Base-by-base conservation (phyloP, 1,139 yeast species). In the Geotrichum australiense region DNA sequence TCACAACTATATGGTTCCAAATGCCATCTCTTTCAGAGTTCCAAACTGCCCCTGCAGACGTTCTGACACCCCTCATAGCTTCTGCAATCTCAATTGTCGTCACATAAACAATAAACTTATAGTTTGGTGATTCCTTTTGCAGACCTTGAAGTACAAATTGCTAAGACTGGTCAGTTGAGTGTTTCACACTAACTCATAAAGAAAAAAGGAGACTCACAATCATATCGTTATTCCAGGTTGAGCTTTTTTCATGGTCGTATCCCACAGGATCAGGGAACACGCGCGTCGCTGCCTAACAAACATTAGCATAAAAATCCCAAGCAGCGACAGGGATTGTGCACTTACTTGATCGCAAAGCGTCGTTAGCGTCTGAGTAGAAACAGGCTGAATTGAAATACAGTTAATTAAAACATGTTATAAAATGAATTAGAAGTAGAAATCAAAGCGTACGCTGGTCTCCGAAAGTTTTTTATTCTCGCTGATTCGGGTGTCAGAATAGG, bases 11-110 rank as follows among this genome's bases (percentile, higher is more conserved):
- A 43, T 49, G 44, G 25, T 58, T 56, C 61, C 61, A 60, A n/a
- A 57, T 45, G 6, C 67, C 67, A 41, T 63, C 67, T 33, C 57
- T 58, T 23, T 56, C 58, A 5, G 56, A 38, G 46, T 62, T 57
- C 63, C 65, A 59, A 34, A 42, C 54, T 11, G 62, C 61, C 2
- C 66, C 67, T 10, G 53, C 47, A 31, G 48, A 45, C 1, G 59
- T 52, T 15, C 54, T 42, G 20, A 55, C 52, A 14, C 59, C 59
- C 18, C 49, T 47, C 2, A 63, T 58, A 3, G 62, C 58, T 5
- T 46, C 41, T 2, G 56, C 47, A 3, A 42, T 28, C 30, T 56
- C 61, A 8, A 58, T 45, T 20, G 53, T 37, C 4, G 62, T 55
- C 21, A 48, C 57, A 16, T 53, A 50, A 6, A 58, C 59, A 10